Percentiles rank a stretch among this genome's conserved stretches.
These are phyloP conservation scores for Suhomyces yuchorum DNA, from an alignment of 1,139 yeast species.

Conservation along the genomic window DNA sequence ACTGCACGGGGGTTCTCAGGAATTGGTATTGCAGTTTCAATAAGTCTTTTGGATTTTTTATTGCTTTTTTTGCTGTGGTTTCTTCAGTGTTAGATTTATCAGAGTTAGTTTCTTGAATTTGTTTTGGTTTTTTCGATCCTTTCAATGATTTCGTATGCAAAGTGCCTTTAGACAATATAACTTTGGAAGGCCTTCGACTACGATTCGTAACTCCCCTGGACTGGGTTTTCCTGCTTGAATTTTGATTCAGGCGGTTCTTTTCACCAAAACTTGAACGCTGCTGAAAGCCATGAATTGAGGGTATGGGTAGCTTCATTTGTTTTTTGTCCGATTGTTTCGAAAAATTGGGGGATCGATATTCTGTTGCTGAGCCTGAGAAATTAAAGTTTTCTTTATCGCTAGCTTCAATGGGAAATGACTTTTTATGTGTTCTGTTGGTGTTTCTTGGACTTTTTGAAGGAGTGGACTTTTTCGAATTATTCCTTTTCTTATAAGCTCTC, in stretches of 20 bases:
- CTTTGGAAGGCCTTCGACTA: background rate
- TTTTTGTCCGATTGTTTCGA: background rate
- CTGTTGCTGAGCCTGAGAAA: background rate
- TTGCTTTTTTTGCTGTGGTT: background rate
- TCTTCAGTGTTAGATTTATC: background rate
- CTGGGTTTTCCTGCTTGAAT: background rate
- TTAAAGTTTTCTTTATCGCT: background rate
- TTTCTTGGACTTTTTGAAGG: background rate
- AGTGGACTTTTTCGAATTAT: background rate
- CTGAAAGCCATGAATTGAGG: background rate
- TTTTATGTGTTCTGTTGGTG: background rate
- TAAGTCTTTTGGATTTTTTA: slow-evolving; percentile 14
- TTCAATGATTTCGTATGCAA: slow-evolving; percentile 11
- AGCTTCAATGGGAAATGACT: background rate
- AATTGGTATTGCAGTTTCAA: slow-evolving; percentile 23
- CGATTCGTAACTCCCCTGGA: background rate
- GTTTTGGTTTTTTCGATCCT: background rate
- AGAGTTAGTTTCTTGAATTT: background rate
- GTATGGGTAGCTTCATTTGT: background rate
- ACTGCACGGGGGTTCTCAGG: slow-evolving; percentile 33
- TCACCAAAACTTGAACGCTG: background rate
- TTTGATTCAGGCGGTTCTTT: background rate
- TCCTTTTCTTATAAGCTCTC: background rate
- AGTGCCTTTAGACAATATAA: slow-evolving; percentile 2
- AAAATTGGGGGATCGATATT: background rate